These are phyloP conservation scores for Blastobotrys terrestris DNA, from an alignment of 805 yeast species.

Conservation along the genomic window DNA sequence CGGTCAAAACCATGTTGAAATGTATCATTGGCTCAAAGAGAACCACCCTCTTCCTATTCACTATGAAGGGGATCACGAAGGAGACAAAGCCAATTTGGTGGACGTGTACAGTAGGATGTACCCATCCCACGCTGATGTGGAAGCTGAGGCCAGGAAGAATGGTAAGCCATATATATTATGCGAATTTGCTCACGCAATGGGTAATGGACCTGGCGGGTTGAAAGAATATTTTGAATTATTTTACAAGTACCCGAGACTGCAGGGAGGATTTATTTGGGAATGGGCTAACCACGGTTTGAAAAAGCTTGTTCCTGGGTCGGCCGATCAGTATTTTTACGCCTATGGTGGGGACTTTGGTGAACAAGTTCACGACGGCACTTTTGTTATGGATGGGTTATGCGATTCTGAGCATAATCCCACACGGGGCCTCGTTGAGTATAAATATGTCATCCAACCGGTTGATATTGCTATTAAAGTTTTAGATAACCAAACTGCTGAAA, in stretches of 20 bases:
- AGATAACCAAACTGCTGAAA: background rate
- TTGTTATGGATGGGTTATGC: constrained; percentile 32
- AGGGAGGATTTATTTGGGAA: constrained; percentile 37
- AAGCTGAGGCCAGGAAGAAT: constrained; percentile 9
- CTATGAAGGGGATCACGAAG: constrained; percentile 29
- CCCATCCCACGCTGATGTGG: constrained; percentile 18
- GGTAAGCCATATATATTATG: constrained; percentile 33
- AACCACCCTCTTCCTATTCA: constrained; percentile 30
- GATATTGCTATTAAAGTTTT: background rate
- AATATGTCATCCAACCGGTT: constrained; percentile 16
- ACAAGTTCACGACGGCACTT: constrained; percentile 31
- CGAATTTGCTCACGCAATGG: constrained; percentile 37
- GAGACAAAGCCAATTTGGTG: constrained; percentile 23
- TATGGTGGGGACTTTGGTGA: constrained; percentile 37
- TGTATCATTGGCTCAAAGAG: constrained; percentile 25
- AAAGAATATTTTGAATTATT: constrained; percentile 32
- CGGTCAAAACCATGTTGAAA: constrained; percentile 29
- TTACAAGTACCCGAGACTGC: constrained; percentile 26
- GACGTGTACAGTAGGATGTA: constrained; percentile 34
- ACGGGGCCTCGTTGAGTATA: constrained; percentile 30
- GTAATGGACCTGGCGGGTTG: constrained; percentile 34
- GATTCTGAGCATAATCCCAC: constrained; percentile 31
- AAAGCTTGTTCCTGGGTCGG: constrained; percentile 11
- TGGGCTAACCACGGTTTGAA: constrained; percentile 35
- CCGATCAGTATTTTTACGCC: constrained; percentile 18